Evolutionary conservation across 768 basidiomycete genomes (phyloP).

Genomic region (Imleria badia): DNA sequence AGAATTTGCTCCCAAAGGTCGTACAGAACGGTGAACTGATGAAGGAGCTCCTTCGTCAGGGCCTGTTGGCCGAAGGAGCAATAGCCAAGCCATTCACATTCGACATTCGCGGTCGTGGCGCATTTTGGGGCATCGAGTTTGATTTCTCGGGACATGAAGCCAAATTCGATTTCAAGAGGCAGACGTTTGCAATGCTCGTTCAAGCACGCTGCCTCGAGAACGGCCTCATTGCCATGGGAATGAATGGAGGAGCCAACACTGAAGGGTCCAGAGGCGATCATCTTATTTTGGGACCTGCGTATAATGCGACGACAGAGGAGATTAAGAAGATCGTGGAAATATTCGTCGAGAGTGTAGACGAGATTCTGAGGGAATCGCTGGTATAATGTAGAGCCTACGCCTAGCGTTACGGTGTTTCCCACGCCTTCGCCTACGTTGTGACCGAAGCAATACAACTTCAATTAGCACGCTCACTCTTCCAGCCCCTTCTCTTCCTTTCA

Average conservation of each 20-base stretch:
- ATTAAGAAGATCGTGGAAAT: slow-evolving; percentile 65
- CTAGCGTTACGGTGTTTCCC: slow-evolving; percentile 25
- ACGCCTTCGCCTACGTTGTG: slow-evolving; percentile 29
- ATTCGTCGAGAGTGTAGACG: slow-evolving; percentile 66
- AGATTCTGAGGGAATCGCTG: slow-evolving; percentile 47
- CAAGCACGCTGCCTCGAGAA: slow-evolving; percentile 70
- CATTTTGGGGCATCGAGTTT: slow-evolving; percentile 85
- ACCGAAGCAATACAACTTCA: slow-evolving; percentile 24
- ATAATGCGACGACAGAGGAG: slow-evolving; percentile 70
- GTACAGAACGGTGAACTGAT: slow-evolving; percentile 61
- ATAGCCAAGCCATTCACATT: slow-evolving; percentile 64
- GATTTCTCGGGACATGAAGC: slow-evolving; percentile 54
- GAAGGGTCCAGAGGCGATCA: slow-evolving; percentile 75
- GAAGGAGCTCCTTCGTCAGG: slow-evolving; percentile 50
- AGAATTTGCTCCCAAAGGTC: slow-evolving; percentile 69
- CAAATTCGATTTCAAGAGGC: slow-evolving; percentile 49
- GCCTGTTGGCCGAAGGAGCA: slow-evolving; percentile 55
- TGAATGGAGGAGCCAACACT: slow-evolving; percentile 65
- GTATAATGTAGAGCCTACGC: slow-evolving; percentile 3
- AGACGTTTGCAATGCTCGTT: slow-evolving; percentile 63
- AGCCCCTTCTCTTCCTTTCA: slow-evolving; percentile 22
- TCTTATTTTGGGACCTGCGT: slow-evolving; percentile 75
- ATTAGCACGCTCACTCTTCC: slow-evolving; percentile 22
- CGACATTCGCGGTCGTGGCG: slow-evolving; percentile 81
- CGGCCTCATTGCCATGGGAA: slow-evolving; percentile 69